Conservation (phyloP, 257 asterid species). For the Solanum chilense region DNA sequence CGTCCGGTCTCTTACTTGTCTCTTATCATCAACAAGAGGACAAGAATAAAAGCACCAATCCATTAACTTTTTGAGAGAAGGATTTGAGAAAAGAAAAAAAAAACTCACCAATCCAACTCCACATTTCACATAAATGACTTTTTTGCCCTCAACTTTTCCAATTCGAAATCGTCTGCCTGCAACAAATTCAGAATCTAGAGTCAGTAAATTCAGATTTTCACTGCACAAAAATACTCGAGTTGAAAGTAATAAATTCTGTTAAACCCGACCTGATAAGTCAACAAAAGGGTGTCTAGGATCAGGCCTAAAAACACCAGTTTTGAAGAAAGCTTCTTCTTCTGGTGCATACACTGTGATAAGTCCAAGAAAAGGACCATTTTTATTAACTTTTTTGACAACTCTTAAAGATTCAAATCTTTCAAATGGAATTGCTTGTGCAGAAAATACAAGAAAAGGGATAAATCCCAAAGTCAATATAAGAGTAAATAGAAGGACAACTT, state of each 20-base stretch:
- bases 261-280: conserved; percentile 30
- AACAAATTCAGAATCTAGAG: background rate
- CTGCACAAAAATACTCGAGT: too few relatives aligned
- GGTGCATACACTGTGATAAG: conserved; percentile 38
- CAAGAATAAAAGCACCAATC: background rate
- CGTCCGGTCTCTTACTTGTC: background rate
- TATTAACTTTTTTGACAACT: conserved; percentile 13
- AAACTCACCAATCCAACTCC: conserved; percentile 42
- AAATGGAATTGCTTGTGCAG: conserved; percentile 12
- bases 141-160: conserved; percentile 29
- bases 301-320: conserved; percentile 21
- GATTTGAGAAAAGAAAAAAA: background rate
- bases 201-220: background rate
- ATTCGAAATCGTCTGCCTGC: conserved; percentile 48
- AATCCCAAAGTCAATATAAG: background rate
- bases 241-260: background rate
- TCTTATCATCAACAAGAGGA: background rate
- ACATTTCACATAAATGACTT: conserved; percentile 47
- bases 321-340: conserved; percentile 47
- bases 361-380: conserved; percentile 42
- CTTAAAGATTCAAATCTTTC: conserved; percentile 4
- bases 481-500: background rate
- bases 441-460: background rate
- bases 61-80: background rate
- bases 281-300: conserved; percentile 26